These are phyloP conservation scores for Uronychia binucleata DNA, from an alignment of 73 alveolate species.

Conservation along the genomic window DNA sequence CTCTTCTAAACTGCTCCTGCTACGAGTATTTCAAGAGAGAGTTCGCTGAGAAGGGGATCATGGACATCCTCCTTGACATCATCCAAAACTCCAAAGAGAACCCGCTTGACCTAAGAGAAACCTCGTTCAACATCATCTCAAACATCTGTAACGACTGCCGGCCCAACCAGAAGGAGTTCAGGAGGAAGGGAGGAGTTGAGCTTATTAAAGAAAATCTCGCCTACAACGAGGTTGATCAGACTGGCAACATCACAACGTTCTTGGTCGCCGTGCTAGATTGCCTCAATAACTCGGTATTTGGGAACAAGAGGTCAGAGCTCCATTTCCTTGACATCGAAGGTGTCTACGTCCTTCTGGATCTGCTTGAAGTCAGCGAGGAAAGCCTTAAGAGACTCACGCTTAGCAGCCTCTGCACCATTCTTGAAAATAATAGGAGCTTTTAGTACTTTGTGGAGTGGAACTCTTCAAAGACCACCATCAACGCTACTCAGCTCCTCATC, in stretches of 20 bases:
- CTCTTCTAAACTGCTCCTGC: slow-evolving; percentile 70
- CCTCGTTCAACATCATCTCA: slow-evolving; percentile 90
- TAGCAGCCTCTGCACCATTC: slow-evolving; percentile 86
- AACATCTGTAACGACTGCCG: slow-evolving; percentile 93
- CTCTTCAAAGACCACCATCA: slow-evolving; percentile 90
- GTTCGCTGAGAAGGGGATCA: slow-evolving; percentile 91
- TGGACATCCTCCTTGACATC: slow-evolving; percentile 91
- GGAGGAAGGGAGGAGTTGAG: slow-evolving; percentile 97
- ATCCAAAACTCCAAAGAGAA: slow-evolving; percentile 88
- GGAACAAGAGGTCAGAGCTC: slow-evolving; percentile 89
- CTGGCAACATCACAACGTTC: slow-evolving; percentile 79
- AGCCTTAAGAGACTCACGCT: slow-evolving; percentile 86
- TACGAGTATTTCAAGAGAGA: slow-evolving; percentile 82
- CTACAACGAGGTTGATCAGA: slow-evolving; percentile 76
- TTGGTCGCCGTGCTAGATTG: slow-evolving; percentile 91
- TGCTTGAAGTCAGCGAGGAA: slow-evolving; percentile 91
- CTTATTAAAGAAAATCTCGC: slow-evolving; percentile 86
- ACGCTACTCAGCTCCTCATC: slow-evolving; percentile 91
- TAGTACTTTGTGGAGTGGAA: slow-evolving; percentile 95
- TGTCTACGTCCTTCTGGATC: slow-evolving; percentile 88
- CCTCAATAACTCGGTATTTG: slow-evolving; percentile 90
- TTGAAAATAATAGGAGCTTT: slow-evolving; percentile 85
- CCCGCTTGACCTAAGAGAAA: slow-evolving; percentile 90
- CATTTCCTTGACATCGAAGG: slow-evolving; percentile 96
- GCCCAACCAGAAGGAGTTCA: slow-evolving; percentile 91